Evolutionary conservation across 2,329 filamentous ascomycete species (phyloP), one percentile per base, ranked within the genome.

Genomic region (Cladosporium velox): DNA sequence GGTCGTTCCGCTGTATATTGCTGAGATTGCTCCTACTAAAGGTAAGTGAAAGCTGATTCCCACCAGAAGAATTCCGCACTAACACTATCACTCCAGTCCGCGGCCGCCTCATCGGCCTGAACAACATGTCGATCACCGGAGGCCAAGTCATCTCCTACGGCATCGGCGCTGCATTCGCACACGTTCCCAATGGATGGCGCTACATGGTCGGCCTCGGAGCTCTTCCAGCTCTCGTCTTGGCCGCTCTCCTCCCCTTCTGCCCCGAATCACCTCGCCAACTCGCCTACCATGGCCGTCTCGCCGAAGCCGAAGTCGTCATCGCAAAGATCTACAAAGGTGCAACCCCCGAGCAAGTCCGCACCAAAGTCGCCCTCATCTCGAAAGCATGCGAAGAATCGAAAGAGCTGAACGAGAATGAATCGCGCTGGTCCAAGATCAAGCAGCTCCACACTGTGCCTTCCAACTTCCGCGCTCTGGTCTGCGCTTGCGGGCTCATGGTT

Each of bases 401-500:
- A 35, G 65, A 67, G 32, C 65, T 71, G 5, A 74, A 71, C 44
- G 68, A 66, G 18, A 68, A 74, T 21, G 73, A 75, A 44, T 70
- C 76, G 1, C 74, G 75, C 28, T 72, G 73, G 66, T 72, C 71
- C 65, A 73, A 72, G 15, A 64, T 79, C 62, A 69, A 69, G 30
- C 67, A 66, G n/a, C 74, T 74, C 4, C 78, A 78, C 72, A 79
- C 77, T 64, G 79, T 59, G 79, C 79, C 72, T 96, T 97, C 62
- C 6, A 57, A 58, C 32, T 38, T 65, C 24, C 62, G 55, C 47
- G 21, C 73, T 54, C 57, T 70, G 86, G 79, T 92, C 93, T 65
- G 93, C 80, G 71, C 92, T 88, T 2, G 90, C 91, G 68, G 91
- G 80, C 75, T 93, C 90, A 73, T 94, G 91, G 72, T 90, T 88